These are phyloP conservation scores for Trypanosoma mega DNA, from an alignment of 208 protist species.

Conservation along the genomic window DNA sequence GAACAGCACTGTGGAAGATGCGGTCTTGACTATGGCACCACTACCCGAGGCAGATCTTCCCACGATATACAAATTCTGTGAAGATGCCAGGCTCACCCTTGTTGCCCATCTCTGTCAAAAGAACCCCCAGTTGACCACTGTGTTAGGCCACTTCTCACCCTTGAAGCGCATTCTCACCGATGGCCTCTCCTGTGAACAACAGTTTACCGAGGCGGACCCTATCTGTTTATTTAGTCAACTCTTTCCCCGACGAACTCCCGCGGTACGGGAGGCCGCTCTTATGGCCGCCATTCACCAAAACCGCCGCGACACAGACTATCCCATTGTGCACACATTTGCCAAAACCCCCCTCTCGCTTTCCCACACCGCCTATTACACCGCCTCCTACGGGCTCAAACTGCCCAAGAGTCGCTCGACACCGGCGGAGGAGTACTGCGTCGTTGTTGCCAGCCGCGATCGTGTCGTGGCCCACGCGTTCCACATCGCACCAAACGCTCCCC, in stretches of 20 bases:
- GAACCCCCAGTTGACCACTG: no score
- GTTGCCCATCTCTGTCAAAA: no score
- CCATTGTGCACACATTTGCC: not conserved
- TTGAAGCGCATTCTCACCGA: not conserved
- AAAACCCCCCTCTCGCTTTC: not conserved
- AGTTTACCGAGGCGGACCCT: not conserved
- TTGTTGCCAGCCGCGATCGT: slow-evolving; percentile 2
- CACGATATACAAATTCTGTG: not conserved
- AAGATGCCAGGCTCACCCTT: no score
- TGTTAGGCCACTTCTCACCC: not conserved
- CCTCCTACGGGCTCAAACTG: not conserved
- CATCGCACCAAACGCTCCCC: slow-evolving; percentile 1
- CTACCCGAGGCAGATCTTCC: not conserved
- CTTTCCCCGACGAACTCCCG: not conserved
- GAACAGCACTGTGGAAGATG: not conserved
- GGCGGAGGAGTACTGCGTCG: slow-evolving; percentile 2
- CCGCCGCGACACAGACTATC: not conserved
- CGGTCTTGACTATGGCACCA: not conserved
- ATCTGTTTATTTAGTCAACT: not conserved
- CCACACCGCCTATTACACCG: not conserved
- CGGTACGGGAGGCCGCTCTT: not conserved
- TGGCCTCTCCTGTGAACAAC: not conserved
- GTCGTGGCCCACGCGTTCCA: not conserved
- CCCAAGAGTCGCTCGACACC: not conserved
- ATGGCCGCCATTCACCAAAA: not conserved